Evolutionary conservation across 768 basidiomycete species (phyloP).

Genomic region (Panellus pusillus): DNA sequence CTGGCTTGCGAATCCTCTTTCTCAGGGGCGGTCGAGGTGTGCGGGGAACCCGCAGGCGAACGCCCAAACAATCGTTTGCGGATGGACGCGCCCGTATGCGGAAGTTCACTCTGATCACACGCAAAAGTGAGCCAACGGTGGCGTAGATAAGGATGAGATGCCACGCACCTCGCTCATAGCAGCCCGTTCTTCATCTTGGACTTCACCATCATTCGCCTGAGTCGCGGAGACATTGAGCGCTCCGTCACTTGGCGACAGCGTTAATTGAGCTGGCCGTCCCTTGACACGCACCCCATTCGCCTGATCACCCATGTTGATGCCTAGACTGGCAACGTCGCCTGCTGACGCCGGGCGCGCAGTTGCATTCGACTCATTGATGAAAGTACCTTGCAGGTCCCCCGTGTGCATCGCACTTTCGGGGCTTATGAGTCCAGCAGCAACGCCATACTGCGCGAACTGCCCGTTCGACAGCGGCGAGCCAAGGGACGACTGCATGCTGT

Average conservation of each 20-base stretch:
- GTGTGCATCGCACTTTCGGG: conserved; percentile 23
- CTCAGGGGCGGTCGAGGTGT: conserved; percentile 15
- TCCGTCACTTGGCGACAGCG: conserved; percentile 62
- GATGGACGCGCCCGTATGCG: conserved; percentile 32
- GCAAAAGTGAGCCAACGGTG: background rate
- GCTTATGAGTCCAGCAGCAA: conserved; percentile 25
- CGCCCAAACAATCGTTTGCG: conserved; percentile 52
- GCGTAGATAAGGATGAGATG: conserved; percentile 2
- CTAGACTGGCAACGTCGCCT: conserved; percentile 14
- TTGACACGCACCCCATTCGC: conserved; percentile 28
- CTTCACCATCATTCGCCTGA: conserved; percentile 32
- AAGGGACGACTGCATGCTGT: conserved; percentile 20
- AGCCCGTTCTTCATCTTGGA: conserved; percentile 53
- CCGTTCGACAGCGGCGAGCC: conserved; percentile 18
- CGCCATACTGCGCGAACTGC: conserved; percentile 24
- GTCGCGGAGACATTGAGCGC: conserved; percentile 47
- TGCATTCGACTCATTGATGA: background rate
- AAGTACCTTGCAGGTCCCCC: conserved; percentile 17
- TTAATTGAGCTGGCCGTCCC: conserved; percentile 50
- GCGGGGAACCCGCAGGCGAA: conserved; percentile 13
- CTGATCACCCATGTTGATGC: conserved; percentile 11
- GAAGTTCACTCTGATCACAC: conserved; percentile 49
- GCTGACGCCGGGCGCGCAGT: background rate
- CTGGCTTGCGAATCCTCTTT: conserved; percentile 33
- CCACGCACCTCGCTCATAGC: conserved; percentile 67